These are phyloP conservation scores for Fagopyrum tataricum DNA, from an alignment of 148 eudicot species.

Conservation along the genomic window DNA sequence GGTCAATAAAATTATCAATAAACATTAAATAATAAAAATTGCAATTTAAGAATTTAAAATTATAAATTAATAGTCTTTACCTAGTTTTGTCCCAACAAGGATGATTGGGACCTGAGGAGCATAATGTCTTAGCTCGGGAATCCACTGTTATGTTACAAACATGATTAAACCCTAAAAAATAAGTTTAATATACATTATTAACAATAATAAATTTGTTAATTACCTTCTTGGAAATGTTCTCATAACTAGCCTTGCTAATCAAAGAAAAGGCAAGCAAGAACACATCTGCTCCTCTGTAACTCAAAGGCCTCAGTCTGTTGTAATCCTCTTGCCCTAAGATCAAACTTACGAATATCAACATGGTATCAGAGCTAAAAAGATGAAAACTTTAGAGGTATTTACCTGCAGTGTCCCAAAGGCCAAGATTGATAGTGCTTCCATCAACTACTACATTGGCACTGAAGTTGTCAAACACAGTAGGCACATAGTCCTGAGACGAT, in stretches of 20 bases:
- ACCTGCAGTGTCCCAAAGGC: conserved; percentile 21
- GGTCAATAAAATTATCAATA: too few species aligned
- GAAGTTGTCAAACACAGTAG: conserved; percentile 19
- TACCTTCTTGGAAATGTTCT: conserved; percentile 73
- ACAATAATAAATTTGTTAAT: not conserved
- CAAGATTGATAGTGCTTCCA: conserved; percentile 16
- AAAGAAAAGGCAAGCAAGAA: conserved; percentile 71
- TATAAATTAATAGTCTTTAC: conserved; percentile 1
- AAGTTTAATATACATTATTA: not conserved
- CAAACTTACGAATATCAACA: too few species aligned
- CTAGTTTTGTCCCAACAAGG: conserved; percentile 45
- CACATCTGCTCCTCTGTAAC: conserved; percentile 83
- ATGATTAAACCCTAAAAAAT: not conserved
- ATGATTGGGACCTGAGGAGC: conserved; percentile 49
- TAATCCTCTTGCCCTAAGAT: conserved; percentile 73
- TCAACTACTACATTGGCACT: conserved; percentile 19
- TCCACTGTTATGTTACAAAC: conserved; percentile 29
- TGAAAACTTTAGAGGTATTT: not conserved
- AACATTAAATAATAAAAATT: not conserved
- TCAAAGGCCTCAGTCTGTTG: conserved; percentile 67
- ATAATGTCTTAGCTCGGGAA: conserved; percentile 44
- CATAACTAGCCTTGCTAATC: conserved; percentile 77
- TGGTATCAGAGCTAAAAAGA: not conserved
- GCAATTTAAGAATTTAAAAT: too few species aligned
- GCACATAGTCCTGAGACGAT: conserved; percentile 12